A percentile compares a stretch with the other conserved stretches of the same genome.
phyloP scores from a whole-genome alignment of 2,329 filamentous ascomycete species.

The Myriosclerotinia scirpicola region DNA sequence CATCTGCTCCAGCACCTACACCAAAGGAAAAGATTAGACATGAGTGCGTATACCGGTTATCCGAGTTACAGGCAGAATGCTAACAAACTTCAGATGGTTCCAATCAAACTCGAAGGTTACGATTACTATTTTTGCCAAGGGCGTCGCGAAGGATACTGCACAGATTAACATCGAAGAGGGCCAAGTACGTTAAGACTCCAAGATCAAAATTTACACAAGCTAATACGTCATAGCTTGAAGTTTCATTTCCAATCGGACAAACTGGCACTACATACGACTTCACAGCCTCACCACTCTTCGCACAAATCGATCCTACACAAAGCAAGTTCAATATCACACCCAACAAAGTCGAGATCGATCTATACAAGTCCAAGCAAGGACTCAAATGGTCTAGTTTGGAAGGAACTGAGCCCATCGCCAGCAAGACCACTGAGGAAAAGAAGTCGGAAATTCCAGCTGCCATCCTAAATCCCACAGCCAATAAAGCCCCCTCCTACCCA shows the following conservation, averaged over 20 bases:
- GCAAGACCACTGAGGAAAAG: conserved; percentile 14
- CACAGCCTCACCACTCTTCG: conserved; percentile 66
- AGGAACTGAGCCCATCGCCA: conserved; percentile 31
- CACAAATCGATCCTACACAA: conserved; percentile 58
- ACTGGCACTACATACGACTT: conserved; percentile 56
- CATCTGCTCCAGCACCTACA: conserved; percentile 39
- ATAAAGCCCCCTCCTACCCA: conserved; percentile 67
- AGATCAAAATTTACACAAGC: conserved; percentile 2
- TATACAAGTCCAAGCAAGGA: conserved; percentile 65
- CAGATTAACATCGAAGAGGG: conserved; percentile 46
- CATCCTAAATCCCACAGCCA: conserved; percentile 27
- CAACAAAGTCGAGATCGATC: conserved; percentile 75
- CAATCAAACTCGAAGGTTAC: conserved; percentile 61
- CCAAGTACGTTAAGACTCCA: conserved; percentile 26
- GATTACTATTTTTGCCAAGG: conserved; percentile 65
- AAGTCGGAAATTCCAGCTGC: conserved; percentile 23
- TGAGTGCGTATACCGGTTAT: conserved; percentile 43
- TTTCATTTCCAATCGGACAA: conserved; percentile 58
- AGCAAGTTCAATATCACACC: conserved; percentile 67
- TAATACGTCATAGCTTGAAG: conserved; percentile 46
- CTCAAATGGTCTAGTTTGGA: conserved; percentile 37
- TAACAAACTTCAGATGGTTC: conserved; percentile 51
- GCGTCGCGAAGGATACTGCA: conserved; percentile 57
- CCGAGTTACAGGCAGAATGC: too few relatives aligned
- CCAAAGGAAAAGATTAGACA: conserved; percentile 61